Evolutionary conservation across 2,329 filamentous ascomycete species (phyloP).

Genomic region (Juglanconis oblonga): DNA sequence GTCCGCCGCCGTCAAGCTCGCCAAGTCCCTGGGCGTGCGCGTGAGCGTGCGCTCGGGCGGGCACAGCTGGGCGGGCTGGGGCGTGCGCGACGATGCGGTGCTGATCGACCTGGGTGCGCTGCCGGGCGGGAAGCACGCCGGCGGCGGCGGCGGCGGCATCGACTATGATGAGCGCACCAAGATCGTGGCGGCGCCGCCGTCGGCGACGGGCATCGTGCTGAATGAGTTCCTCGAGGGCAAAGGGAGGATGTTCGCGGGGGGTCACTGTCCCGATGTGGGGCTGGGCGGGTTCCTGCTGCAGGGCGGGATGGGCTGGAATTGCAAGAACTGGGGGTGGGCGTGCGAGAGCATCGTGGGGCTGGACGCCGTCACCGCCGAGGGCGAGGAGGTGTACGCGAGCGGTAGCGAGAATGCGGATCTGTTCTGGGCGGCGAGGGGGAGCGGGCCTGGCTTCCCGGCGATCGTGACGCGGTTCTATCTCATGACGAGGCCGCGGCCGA

Average conservation of each 20-base stretch:
- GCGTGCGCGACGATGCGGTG: constrained; percentile 41
- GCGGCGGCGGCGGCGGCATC: constrained; percentile 23
- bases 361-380: constrained; percentile 47
- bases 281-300: constrained; percentile 55
- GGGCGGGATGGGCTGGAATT: constrained; percentile 59
- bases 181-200: constrained; percentile 42
- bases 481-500: constrained; percentile 30
- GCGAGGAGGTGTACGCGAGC: constrained; percentile 33
- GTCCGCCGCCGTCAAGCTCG: constrained; percentile 35
- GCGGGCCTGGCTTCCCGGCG: constrained; percentile 50
- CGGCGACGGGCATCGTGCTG: constrained; percentile 42
- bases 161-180: constrained; percentile 35
- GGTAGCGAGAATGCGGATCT: constrained; percentile 40
- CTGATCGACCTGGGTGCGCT: constrained; percentile 35
- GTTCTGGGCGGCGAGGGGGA: constrained; percentile 47
- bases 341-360: constrained; percentile 44
- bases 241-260: constrained; percentile 48
- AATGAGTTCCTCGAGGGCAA: constrained; percentile 35
- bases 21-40: constrained; percentile 30
- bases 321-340: constrained; percentile 54
- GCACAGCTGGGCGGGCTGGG: constrained; percentile 46
- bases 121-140: constrained; percentile 15
- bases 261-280: constrained; percentile 56
- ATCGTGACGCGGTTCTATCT: constrained; percentile 51
- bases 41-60: constrained; percentile 45